Conservation (phyloP, 805 yeast genomes). For the Wickerhamomyces canadensis region DNA sequence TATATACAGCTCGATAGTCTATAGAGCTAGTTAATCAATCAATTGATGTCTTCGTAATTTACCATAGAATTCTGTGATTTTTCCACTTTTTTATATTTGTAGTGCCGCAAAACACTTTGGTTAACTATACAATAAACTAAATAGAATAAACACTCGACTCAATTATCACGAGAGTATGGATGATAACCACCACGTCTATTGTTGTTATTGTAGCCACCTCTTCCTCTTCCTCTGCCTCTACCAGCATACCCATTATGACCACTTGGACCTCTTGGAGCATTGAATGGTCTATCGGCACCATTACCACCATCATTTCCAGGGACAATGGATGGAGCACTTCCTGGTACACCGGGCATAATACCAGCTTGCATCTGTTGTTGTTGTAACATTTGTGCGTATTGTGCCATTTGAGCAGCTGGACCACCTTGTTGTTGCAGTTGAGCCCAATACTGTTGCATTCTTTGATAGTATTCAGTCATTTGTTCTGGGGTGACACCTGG, state of each 20-base stretch:
- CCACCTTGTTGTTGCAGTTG: constrained; percentile 39
- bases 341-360: constrained; percentile 10
- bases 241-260: constrained; percentile 28
- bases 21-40: too few relatives aligned
- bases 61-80: too few relatives aligned
- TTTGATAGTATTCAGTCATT: constrained; percentile 59
- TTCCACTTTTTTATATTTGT: too few relatives aligned
- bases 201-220: constrained; percentile 12
- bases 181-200: constrained; percentile 33
- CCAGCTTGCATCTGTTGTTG: constrained; percentile 5
- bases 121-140: too few relatives aligned
- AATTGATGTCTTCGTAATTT: too few relatives aligned
- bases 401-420: constrained; percentile 26
- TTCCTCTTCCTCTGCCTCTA: constrained; percentile 14
- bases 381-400: constrained; percentile 25
- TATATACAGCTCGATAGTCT: too few relatives aligned
- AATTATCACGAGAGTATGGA: constrained; percentile 31
- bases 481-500: constrained; percentile 39
- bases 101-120: too few relatives aligned
- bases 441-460: constrained; percentile 59
- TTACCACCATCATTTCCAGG: constrained; percentile 11
- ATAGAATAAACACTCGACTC: too few relatives aligned
- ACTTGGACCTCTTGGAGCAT: constrained; percentile 50
- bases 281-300: constrained; percentile 24
- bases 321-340: too few relatives aligned